Evolutionary conservation across 106 monocot species (phyloP).

Genomic region (Amphibolis antarctica): DNA sequence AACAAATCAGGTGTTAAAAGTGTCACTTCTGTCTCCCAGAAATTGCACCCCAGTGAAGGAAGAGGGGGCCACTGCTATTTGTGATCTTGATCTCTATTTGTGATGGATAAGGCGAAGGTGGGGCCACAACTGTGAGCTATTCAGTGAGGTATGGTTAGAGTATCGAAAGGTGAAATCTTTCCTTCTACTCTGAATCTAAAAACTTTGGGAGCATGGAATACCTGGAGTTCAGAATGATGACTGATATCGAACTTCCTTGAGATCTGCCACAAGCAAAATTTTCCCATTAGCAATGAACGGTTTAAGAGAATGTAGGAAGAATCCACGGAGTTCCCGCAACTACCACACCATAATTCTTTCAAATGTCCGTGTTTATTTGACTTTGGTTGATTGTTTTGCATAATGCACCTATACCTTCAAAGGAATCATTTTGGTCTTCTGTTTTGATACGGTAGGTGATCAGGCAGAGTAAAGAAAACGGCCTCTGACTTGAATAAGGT

Average conservation of each 20-base stretch:
- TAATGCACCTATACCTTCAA: too few relatives aligned
- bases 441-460: background rate
- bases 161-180: background rate
- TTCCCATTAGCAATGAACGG: slow-evolving; percentile 3
- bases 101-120: slow-evolving; percentile 17
- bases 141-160: slow-evolving; percentile 4
- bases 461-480: background rate
- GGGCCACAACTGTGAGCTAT: slow-evolving; percentile 29
- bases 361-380: too few relatives aligned
- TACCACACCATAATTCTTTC: background rate
- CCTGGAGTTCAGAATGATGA: slow-evolving; percentile 67
- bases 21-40: slow-evolving; percentile 42
- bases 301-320: background rate
- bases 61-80: slow-evolving; percentile 29
- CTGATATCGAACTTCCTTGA: slow-evolving; percentile 50
- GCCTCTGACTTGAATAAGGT: background rate
- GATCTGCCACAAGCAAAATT: slow-evolving; percentile 29
- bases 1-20: background rate
- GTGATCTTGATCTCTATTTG: slow-evolving; percentile 46
- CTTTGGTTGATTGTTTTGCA: too few relatives aligned
- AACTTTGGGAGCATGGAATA: slow-evolving; percentile 1
- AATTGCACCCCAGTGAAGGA: slow-evolving; percentile 91
- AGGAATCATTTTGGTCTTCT: too few relatives aligned
- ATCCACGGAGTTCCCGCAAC: background rate
- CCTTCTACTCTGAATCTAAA: too few relatives aligned